phyloP scores from a whole-genome alignment of 1,139 yeast species.

The Saccharomyces hybrid region DNA sequence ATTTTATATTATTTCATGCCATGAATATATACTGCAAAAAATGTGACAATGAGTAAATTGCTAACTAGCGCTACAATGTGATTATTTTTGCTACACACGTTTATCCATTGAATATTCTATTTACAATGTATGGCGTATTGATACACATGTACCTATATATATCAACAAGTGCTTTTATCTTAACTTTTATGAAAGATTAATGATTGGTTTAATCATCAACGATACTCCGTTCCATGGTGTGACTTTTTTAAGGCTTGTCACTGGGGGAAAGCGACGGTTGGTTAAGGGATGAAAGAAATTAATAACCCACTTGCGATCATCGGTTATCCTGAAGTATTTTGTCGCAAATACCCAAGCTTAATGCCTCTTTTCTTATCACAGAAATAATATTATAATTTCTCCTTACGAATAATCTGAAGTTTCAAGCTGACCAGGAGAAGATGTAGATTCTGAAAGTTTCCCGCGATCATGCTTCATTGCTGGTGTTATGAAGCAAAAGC shows the following conservation, averaged over 20 bases:
- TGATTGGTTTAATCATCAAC: neutral
- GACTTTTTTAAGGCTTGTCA: neutral
- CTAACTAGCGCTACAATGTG: neutral
- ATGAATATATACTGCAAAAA: neutral
- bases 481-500: neutral
- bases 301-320: neutral
- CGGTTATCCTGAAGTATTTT: neutral
- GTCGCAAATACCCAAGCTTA: neutral
- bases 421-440: neutral
- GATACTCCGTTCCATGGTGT: neutral
- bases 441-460: neutral
- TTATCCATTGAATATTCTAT: neutral
- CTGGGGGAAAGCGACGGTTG: neutral
- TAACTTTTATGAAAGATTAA: neutral
- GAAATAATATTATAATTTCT: neutral
- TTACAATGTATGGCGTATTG: neutral
- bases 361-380: neutral
- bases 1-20: neutral
- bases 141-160: neutral
- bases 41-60: neutral
- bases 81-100: neutral
- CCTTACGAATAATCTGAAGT: neutral
- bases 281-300: neutral
- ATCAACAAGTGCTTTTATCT: neutral
- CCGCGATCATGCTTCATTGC: neutral